A percentile compares a stretch with the other conserved stretches of the same genome.
These are phyloP conservation scores for Neoscytalidium dimidiatum DNA, from an alignment of 2,329 filamentous ascomycete genomes.

Conservation along the genomic window DNA sequence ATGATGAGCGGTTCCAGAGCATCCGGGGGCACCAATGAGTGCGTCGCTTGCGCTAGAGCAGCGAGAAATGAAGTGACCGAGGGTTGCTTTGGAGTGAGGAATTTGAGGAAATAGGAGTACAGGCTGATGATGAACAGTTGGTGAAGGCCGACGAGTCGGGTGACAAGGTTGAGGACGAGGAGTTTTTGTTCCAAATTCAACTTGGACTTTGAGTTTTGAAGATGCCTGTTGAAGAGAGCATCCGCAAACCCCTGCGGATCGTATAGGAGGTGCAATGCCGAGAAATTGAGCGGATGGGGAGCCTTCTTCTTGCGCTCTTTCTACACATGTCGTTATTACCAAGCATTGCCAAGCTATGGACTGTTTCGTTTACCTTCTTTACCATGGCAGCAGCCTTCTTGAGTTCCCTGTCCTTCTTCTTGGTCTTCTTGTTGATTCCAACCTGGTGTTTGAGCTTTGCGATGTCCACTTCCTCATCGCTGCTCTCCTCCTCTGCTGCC, in stretches of 20 bases:
- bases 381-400: slow-evolving; percentile 81
- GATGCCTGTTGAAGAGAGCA: slow-evolving; percentile 82
- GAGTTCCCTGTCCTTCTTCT: slow-evolving; percentile 78
- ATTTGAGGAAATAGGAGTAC: slow-evolving; percentile 94
- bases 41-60: slow-evolving; percentile 86
- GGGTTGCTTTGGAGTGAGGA: slow-evolving; percentile 82
- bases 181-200: slow-evolving; percentile 87
- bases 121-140: slow-evolving; percentile 86
- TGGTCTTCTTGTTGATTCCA: slow-evolving; percentile 94
- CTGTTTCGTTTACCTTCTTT: slow-evolving; percentile 53
- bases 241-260: slow-evolving; percentile 95
- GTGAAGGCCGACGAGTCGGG: slow-evolving; percentile 87
- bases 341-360: not conserved
- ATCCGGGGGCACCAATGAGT: slow-evolving; percentile 90
- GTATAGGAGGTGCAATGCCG: slow-evolving; percentile 87
- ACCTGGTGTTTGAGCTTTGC: slow-evolving; percentile 79
- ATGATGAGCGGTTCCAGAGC: slow-evolving; percentile 84
- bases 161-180: slow-evolving; percentile 86
- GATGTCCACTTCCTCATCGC: slow-evolving; percentile 78
- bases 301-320: slow-evolving; percentile 84
- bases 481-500: slow-evolving; percentile 77
- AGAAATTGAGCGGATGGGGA: slow-evolving; percentile 91
- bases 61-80: slow-evolving; percentile 93
- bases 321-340: slow-evolving; percentile 17
- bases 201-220: slow-evolving; percentile 83